Evolutionary conservation across 2,329 filamentous ascomycete genomes (phyloP), one percentile per base, ranked within the genome.

Genomic region (Hirsutella minnesotensis): DNA sequence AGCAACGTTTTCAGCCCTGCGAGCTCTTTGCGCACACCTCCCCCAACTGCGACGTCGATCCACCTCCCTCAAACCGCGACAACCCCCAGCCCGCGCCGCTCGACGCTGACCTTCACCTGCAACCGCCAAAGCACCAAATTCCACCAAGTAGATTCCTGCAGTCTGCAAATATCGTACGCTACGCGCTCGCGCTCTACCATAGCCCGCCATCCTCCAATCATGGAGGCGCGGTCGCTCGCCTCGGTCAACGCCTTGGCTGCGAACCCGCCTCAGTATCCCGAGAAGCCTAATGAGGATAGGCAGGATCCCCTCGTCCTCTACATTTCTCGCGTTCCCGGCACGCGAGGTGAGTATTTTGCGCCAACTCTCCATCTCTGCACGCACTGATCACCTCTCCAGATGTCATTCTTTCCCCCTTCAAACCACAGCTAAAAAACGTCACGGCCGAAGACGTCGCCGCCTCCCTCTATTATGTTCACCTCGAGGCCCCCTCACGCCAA

Each of bases 251-350:
- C 75, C 35, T 75, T 95, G 48, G 90, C 92, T 48, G 76, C 83
- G 41, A 87, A 94, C 55, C 92, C 90, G 35, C 90, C 92, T 38
- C 75, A 81, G 53, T 92, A 94, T 60, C 86, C 87, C 40, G 75
- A 83, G 54, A 86, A 86, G 56, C 83, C 86, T 5, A 77, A 79
- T 3, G 79, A 83, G 51, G 67, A 74, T 53, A 75, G 69, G 48
- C 75, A 81, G 48, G 78, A 86, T 40, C 79, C 86, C 4, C 63
- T 96, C 40, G 79, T 81, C 3, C 74, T 98, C 34, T 98, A 98
- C 64, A 94, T 98, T 51, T 87, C 90, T 30, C 73, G 90, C 51
- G 90, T 98, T 1, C 92, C 92, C 1, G 90, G 90, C 19, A 94
- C 85, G 49, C 79, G 81, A 80, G 86, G 87, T 89, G 69, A 50